Evolutionary conservation across 371 early-diverging fungal species (phyloP).

Genomic region (Caulochytrium protostelioides): DNA sequence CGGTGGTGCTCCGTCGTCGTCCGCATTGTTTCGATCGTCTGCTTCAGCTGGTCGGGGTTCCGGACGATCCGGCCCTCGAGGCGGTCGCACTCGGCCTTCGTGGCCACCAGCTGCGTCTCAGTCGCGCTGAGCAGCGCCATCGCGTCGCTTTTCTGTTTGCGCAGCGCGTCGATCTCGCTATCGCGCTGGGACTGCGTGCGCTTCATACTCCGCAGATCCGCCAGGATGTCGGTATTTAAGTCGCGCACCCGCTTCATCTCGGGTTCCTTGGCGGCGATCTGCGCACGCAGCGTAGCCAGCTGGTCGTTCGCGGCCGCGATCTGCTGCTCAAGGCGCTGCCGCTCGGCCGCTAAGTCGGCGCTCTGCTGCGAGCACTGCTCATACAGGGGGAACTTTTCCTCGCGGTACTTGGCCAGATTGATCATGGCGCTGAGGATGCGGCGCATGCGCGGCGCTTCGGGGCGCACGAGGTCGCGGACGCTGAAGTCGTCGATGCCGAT

Average conservation of each 20-base stretch:
- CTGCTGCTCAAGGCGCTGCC: constrained; percentile 1
- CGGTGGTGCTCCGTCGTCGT: constrained; percentile 13
- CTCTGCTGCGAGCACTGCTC: constrained; percentile 12
- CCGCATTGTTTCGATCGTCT: constrained; percentile 28
- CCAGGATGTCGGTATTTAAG: constrained; percentile 7
- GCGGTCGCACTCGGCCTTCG: constrained; percentile 25
- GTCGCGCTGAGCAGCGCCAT: background rate
- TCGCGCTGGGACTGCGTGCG: constrained; percentile 12
- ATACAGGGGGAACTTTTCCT: constrained; percentile 30
- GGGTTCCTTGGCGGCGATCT: constrained; percentile 22
- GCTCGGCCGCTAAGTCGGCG: constrained; percentile 3
- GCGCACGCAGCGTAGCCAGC: constrained; percentile 12
- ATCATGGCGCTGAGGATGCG: constrained; percentile 50
- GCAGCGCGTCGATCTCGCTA: constrained; percentile 12
- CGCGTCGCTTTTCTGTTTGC: constrained; percentile 16
- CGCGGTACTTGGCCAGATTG: constrained; percentile 71
- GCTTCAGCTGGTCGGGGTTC: constrained; percentile 38
- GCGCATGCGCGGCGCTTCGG: constrained; percentile 37
- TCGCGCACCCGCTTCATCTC: constrained; percentile 8
- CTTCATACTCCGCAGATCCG: constrained; percentile 21
- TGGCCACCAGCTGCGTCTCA: background rate
- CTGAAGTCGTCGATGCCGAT: constrained; percentile 49
- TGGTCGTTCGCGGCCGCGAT: constrained; percentile 1
- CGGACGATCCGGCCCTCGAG: constrained; percentile 32
- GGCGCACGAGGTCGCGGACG: constrained; percentile 44